Evolutionary conservation across 495 filamentous ascomycete genomes (phyloP), one percentile per base, ranked within the genome.

Genomic region (Parathielavia appendiculata): DNA sequence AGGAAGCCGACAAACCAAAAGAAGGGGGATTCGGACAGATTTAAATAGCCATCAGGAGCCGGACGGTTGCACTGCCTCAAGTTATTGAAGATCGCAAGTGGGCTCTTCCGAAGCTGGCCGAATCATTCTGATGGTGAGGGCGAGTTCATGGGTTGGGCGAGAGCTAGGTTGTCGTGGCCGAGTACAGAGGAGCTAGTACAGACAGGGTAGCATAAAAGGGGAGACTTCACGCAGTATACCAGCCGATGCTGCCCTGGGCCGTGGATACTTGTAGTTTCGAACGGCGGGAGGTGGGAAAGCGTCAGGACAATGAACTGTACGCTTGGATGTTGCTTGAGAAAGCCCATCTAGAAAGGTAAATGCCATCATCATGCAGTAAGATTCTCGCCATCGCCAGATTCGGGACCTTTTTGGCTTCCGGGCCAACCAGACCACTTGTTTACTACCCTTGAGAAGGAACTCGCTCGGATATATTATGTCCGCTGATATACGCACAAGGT

Each of bases 51-150:
- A 32, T 16, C n/a, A 32, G 46, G 46, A n/a, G 23, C 46, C 34
- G 34, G 49, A 39, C 49, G 22, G 19, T 17, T 51, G 32, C 30
- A 23, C 10, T 51, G 35, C 49, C 49, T 51, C 35, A 51, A 39
- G 17, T 40, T 51, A 3, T 51, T 51, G n/a, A 34, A 51, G 49
- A 51, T 51, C 34, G 49, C 34, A 51, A 40, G 32, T 36, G n/a
- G 30, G 19, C 40, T 39, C 35, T 51, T 51, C 49, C 49, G 49
- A 51, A 26, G 49, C 49, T 51, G 12, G 48, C 49, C n/a, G n/a
- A 1, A 51, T 51, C 12, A 19, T 17, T 34, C 49, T 51, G 10
- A 19, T 51, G 10, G 48, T 51, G 16, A 51, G 34, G 48, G n/a
- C 35, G 17, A 51, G 35, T 39, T 34, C 9, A 39, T 51, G 16